phyloP scores from a whole-genome alignment of 371 early-diverging fungal genomes.

The Rhizomucor pusillus region DNA sequence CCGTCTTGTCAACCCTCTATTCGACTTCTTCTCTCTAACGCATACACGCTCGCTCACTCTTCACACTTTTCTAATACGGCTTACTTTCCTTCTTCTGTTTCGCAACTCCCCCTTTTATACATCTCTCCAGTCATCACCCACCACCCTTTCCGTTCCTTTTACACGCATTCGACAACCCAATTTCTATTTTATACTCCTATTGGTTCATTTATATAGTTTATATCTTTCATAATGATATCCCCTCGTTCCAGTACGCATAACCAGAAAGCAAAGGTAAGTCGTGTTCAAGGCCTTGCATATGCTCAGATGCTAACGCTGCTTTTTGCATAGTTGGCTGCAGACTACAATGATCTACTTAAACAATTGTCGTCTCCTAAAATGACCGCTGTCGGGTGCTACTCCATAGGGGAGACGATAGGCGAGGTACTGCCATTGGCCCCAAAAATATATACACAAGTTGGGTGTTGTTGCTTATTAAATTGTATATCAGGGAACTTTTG shows the following conservation, averaged over 20 bases:
- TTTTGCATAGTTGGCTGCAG: conserved; percentile 21
- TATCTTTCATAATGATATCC: conserved; percentile 13
- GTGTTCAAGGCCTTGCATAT: background rate
- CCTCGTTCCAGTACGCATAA: conserved; percentile 20
- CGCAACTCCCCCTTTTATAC: background rate
- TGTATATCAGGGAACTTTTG: conserved; percentile 67
- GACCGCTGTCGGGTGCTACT: conserved; percentile 22
- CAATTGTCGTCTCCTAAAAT: conserved; percentile 23
- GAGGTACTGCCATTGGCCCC: conserved; percentile 11
- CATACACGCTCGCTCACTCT: conserved; percentile 5
- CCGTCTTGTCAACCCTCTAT: conserved; percentile 2
- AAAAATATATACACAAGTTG: background rate
- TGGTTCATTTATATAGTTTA: background rate
- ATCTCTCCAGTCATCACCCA: background rate
- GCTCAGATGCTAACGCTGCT: no score
- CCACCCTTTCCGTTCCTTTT: conserved; percentile 24
- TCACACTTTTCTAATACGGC: background rate
- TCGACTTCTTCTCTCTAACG: background rate
- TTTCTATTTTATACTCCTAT: conserved; percentile 1
- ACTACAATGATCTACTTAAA: conserved; percentile 27
- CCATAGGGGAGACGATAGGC: conserved; percentile 24
- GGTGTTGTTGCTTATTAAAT: background rate
- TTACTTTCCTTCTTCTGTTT: conserved; percentile 3
- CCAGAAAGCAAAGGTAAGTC: conserved; percentile 26
- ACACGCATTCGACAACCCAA: conserved; percentile 1